Evolutionary conservation across 495 filamentous ascomycete species (phyloP), one percentile per base, ranked within the genome.

Genomic region (Aspergillus kassunensis): DNA sequence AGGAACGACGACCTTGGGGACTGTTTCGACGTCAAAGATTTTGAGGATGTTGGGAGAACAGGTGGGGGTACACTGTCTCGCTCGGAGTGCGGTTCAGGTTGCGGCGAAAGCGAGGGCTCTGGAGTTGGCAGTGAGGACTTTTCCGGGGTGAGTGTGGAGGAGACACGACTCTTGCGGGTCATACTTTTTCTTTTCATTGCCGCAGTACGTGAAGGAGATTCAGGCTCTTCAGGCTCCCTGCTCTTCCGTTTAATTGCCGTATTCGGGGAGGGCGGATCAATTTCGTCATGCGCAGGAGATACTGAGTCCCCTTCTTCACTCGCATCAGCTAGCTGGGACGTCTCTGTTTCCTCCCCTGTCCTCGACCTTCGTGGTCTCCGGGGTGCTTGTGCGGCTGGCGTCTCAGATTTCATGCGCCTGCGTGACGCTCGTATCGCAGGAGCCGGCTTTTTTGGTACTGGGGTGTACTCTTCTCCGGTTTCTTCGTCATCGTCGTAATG

Each of bases 391-490:
- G 61, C 58, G 27, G 70, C 63, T 13, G 70, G 60, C 25, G 66
- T 61, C n/a, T 84, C 79, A 24, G 81, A 72, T 0, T 77, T 80
- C 74, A 76, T 81, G 69, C 80, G 77, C 64, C 76, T 79, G 49
- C 76, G 72, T 51, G 71, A 72, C 58, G 58, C 64, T 73, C 75
- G 65, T 69, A 55, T 71, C 63, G 58, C 61, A 73, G 53, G 57
- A 71, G 56, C 71, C 66, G 43, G 34, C 36, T 70, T 71, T 33
- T 66, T 61, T 37, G 88, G 83, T 13, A 84, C 88, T 7, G 89
- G 89, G 13, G 87, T 89, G 56, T 88, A 93, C 19, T 92, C 89
- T 33, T 82, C 83, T n/a, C 86, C 82, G 21, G 84, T 80, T 4
- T 83, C 73, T 15, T 79, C 71, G 46, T 75, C 76, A 46, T 69